These are phyloP conservation scores for Fusarium buharicum DNA, from an alignment of 2,329 filamentous ascomycete genomes.

Conservation along the genomic window DNA sequence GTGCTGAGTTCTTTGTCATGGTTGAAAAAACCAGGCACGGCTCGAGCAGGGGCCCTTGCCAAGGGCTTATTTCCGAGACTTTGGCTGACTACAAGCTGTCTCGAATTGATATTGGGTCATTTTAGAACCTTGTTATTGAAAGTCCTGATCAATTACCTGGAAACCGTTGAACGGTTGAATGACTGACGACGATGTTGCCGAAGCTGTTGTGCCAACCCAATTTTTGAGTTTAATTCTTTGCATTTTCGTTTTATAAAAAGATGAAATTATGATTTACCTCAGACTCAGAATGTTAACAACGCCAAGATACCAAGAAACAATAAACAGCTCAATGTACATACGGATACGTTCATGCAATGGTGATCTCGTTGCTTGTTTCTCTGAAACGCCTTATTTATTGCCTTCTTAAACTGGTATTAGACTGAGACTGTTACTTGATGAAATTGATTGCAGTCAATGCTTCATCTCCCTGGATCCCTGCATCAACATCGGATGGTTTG, in stretches of 20 bases:
- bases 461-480: neutral
- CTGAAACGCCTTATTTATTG: slow-evolving; percentile 19
- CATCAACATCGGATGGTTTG: neutral
- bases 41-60: neutral
- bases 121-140: slow-evolving; percentile 16
- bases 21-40: too few relatives aligned
- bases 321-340: too few relatives aligned
- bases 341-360: neutral
- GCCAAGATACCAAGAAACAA: too few relatives aligned
- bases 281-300: neutral
- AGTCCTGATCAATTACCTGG: neutral
- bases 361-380: neutral
- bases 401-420: slow-evolving; percentile 21
- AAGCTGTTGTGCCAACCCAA: too few relatives aligned
- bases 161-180: too few relatives aligned
- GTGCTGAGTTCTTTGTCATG: neutral
- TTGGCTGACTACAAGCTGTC: slow-evolving; percentile 10
- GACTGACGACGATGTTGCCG: too few relatives aligned
- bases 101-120: slow-evolving; percentile 27
- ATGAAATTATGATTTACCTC: neutral
- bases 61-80: slow-evolving; percentile 20
- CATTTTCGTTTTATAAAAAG: neutral
- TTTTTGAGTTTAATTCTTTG: neutral
- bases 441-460: slow-evolving; percentile 15
- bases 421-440: slow-evolving; percentile 10